phyloP scores from a whole-genome alignment of 768 basidiomycete genomes.

The Mycena olivaceomarginata region DNA sequence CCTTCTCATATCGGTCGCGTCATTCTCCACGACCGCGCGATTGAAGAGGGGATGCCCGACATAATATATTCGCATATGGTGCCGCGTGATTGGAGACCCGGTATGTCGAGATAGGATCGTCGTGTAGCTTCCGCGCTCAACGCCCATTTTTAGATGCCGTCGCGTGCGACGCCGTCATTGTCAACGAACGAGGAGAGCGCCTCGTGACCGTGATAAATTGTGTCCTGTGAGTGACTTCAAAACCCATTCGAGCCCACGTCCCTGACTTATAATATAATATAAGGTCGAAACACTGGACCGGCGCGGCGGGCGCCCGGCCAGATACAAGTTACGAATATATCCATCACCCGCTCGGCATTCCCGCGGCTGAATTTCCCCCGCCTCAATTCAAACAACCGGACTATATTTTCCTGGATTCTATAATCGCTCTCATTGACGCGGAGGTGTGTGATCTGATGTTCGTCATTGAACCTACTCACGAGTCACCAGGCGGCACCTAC shows the following conservation, averaged over 20 bases:
- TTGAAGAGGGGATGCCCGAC: neutral
- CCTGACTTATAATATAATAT: slow-evolving; percentile 27
- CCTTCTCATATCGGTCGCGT: slow-evolving; percentile 50
- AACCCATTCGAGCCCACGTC: slow-evolving; percentile 38
- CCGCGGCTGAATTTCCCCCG: slow-evolving; percentile 4
- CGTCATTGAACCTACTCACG: neutral
- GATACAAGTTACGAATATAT: slow-evolving; percentile 46
- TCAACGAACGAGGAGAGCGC: slow-evolving; percentile 49
- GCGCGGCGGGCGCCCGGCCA: slow-evolving; percentile 9
- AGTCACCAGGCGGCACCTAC: neutral
- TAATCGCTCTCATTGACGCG: slow-evolving; percentile 23
- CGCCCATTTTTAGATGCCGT: slow-evolving; percentile 30
- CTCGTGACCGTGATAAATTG: slow-evolving; percentile 13
- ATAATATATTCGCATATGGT: neutral
- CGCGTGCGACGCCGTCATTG: slow-evolving; percentile 52
- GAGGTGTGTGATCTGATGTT: neutral
- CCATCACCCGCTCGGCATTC: slow-evolving; percentile 35
- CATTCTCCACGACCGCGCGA: slow-evolving; percentile 39
- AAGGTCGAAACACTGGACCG: slow-evolving; percentile 32
- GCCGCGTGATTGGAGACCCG: neutral
- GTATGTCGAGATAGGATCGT: neutral
- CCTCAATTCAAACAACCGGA: neutral
- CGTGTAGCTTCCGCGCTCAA: neutral
- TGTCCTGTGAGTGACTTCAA: slow-evolving; percentile 32
- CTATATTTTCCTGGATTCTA: slow-evolving; percentile 42